phyloP scores from a whole-genome alignment of 129 eudicot species.

The Calendula officinalis region DNA sequence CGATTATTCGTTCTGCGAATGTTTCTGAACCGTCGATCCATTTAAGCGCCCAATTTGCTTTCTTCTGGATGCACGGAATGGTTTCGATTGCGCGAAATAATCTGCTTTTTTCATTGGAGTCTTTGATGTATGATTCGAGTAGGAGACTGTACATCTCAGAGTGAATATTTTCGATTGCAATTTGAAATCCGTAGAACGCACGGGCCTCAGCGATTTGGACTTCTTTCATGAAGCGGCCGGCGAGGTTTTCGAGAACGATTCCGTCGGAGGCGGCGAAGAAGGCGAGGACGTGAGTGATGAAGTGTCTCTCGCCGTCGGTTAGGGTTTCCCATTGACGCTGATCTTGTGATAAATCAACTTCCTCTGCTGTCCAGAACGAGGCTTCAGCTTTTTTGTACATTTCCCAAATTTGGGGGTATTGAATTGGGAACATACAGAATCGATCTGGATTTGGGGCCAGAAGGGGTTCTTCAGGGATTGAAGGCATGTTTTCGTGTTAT shows the following conservation, averaged over 20 bases:
- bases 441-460: slow-evolving; percentile 77
- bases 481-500: slow-evolving; percentile 43
- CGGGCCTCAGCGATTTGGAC: slow-evolving; percentile 85
- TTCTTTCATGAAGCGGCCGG: slow-evolving; percentile 76
- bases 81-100: slow-evolving; percentile 74
- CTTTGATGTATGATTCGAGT: slow-evolving; percentile 65
- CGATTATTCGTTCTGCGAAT: slow-evolving; percentile 69
- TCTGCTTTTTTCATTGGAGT: slow-evolving; percentile 49
- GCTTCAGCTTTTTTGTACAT: slow-evolving; percentile 93
- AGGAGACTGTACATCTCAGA: slow-evolving; percentile 80
- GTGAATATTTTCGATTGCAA: slow-evolving; percentile 86
- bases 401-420: slow-evolving; percentile 82
- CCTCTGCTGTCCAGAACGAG: slow-evolving; percentile 90
- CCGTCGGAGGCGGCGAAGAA: slow-evolving; percentile 95
- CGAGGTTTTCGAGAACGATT: slow-evolving; percentile 75
- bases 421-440: slow-evolving; percentile 86
- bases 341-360: slow-evolving; percentile 70
- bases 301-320: slow-evolving; percentile 56
- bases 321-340: slow-evolving; percentile 61
- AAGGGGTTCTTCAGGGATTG: slow-evolving; percentile 67
- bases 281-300: slow-evolving; percentile 76
- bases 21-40: slow-evolving; percentile 82
- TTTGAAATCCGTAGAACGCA: slow-evolving; percentile 89
- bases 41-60: slow-evolving; percentile 76
- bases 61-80: slow-evolving; percentile 57